These are phyloP conservation scores for Scheffersomyces stambukii DNA, from an alignment of 1,139 yeast genomes.

Conservation along the genomic window DNA sequence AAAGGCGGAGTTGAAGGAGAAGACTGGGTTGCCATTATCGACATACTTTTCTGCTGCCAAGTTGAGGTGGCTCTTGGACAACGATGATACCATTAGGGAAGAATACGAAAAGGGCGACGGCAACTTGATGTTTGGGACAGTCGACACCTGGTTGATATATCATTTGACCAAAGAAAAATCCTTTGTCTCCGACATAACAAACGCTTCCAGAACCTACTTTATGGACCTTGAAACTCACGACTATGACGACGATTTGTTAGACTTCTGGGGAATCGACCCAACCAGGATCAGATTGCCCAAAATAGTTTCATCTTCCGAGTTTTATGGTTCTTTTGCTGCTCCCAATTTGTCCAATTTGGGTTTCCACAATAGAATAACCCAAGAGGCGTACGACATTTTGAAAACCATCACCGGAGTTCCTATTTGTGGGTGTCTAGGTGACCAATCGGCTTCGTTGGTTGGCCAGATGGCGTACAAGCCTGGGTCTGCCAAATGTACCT, in stretches of 20 bases:
- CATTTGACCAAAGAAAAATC: slow-evolving; percentile 71
- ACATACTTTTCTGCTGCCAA: slow-evolving; percentile 92
- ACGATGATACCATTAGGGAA: slow-evolving; percentile 62
- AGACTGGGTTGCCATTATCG: slow-evolving; percentile 83
- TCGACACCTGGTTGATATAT: slow-evolving; percentile 91
- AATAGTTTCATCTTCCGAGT: slow-evolving; percentile 75
- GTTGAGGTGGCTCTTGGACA: slow-evolving; percentile 84
- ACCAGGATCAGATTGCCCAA: slow-evolving; percentile 69
- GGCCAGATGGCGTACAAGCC: slow-evolving; percentile 84
- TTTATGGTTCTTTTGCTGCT: slow-evolving; percentile 66
- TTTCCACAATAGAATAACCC: slow-evolving; percentile 49
- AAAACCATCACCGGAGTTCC: slow-evolving; percentile 58
- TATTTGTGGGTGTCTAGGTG: slow-evolving; percentile 88
- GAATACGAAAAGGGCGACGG: slow-evolving; percentile 73
- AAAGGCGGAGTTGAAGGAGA: slow-evolving; percentile 55
- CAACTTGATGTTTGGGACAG: slow-evolving; percentile 85
- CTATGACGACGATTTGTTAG: slow-evolving; percentile 73
- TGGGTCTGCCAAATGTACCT: slow-evolving; percentile 94
- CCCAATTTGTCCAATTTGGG: slow-evolving; percentile 53
- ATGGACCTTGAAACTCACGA: slow-evolving; percentile 76
- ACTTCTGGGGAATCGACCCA: slow-evolving; percentile 76
- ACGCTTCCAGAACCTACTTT: slow-evolving; percentile 88
- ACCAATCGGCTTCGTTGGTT: slow-evolving; percentile 89
- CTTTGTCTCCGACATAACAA: slow-evolving; percentile 83
- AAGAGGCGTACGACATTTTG: slow-evolving; percentile 48